Evolutionary conservation across 2,329 filamentous ascomycete genomes (phyloP).

Genomic region (Fusarium chlamydosporum): DNA sequence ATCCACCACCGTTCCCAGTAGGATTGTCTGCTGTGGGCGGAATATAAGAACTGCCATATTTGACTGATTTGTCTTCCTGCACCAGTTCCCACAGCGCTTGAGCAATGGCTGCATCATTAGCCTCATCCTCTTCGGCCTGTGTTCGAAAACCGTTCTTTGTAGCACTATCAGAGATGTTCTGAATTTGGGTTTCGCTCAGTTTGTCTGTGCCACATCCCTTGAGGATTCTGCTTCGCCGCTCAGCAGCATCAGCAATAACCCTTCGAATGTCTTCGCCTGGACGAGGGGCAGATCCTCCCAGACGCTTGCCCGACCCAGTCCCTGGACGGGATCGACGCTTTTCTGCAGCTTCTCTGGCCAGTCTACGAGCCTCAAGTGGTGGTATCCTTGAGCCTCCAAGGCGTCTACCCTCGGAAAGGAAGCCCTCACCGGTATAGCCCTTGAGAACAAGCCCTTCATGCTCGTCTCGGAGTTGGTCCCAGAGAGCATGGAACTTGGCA

Average conservation of each 20-base stretch:
- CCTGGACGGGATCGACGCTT: conserved; percentile 71
- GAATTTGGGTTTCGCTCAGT: conserved; percentile 75
- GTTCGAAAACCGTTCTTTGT: conserved; percentile 83
- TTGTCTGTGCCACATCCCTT: conserved; percentile 82
- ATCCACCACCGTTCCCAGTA: conserved; percentile 59
- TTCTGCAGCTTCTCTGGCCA: conserved; percentile 81
- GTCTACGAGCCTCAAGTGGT: conserved; percentile 78
- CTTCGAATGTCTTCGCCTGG: conserved; percentile 77
- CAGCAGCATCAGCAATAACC: conserved; percentile 79
- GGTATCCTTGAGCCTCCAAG: conserved; percentile 79
- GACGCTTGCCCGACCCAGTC: conserved; percentile 77
- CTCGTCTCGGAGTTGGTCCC: conserved; percentile 91
- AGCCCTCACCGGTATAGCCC: conserved; percentile 92
- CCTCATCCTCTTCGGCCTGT: conserved; percentile 87
- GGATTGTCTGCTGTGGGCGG: conserved; percentile 65
- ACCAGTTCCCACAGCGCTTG: conserved; percentile 89
- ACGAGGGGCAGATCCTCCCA: conserved; percentile 73
- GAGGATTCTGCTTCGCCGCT: conserved; percentile 75
- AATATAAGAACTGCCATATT: conserved; percentile 69
- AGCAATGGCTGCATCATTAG: conserved; percentile 88
- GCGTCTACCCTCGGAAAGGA: conserved; percentile 80
- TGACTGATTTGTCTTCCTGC: conserved; percentile 77
- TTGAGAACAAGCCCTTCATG: conserved; percentile 81
- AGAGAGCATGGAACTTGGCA: conserved; percentile 83
- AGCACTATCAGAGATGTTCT: conserved; percentile 73